phyloP scores from a whole-genome alignment of 192 early-diverging fungal genomes.

The Umbelopsis sp. region DNA sequence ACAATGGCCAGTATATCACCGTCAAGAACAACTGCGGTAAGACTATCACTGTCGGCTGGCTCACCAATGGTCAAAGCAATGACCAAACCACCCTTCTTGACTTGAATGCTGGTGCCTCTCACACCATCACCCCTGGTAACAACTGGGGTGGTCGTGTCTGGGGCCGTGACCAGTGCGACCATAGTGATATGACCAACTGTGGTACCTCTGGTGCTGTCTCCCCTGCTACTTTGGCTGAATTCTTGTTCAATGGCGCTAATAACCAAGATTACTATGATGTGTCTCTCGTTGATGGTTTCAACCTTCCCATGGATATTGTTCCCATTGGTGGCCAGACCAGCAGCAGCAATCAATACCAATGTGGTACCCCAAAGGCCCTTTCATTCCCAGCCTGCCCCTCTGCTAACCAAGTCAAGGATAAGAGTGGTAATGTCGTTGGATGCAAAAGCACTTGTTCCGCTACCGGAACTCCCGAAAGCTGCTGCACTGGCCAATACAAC shows the following conservation, averaged over 20 bases:
- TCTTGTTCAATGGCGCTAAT: constrained; percentile 17
- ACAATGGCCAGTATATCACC: constrained; percentile 2
- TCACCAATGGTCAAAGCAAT: constrained; percentile 22
- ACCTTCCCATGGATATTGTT: constrained; percentile 28
- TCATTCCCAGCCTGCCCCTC: constrained; percentile 26
- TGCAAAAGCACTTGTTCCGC: constrained; percentile 31
- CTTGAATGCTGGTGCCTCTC: constrained; percentile 11
- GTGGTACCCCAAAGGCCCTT: constrained; percentile 12
- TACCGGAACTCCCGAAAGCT: constrained; percentile 19
- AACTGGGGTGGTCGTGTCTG: constrained; percentile 35
- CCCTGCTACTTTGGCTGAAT: constrained; percentile 35
- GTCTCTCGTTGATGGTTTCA: constrained; percentile 35
- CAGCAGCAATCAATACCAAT: constrained; percentile 8
- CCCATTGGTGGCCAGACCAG: constrained; percentile 6
- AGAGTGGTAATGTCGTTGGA: constrained; percentile 23
- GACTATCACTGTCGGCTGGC: background rate
- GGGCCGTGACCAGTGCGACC: constrained; percentile 24
- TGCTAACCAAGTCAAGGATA: constrained; percentile 20
- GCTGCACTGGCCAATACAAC: constrained; percentile 29
- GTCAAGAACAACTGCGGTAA: constrained; percentile 26
- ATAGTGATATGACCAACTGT: constrained; percentile 5
- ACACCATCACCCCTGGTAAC: background rate
- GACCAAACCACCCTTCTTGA: constrained; percentile 12
- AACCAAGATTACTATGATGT: constrained; percentile 33
- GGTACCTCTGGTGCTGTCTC: constrained; percentile 29